Evolutionary conservation across 345 rosid species (phyloP).

Genomic region (Nasturtium officinale): DNA sequence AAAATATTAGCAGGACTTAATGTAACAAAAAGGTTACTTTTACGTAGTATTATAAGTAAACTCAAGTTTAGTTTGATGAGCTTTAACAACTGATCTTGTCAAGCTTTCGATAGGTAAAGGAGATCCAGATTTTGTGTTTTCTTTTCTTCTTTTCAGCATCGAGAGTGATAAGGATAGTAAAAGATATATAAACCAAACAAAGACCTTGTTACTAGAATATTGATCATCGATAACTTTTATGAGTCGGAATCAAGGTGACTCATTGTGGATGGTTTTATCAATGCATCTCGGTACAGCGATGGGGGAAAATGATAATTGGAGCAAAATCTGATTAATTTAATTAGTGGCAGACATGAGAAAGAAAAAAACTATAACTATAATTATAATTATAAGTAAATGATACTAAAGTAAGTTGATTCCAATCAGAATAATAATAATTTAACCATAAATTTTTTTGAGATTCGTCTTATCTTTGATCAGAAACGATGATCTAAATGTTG

Average conservation of each 20-base stretch:
- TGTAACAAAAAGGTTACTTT: not conserved
- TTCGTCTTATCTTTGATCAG: not conserved
- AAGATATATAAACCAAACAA: not conserved
- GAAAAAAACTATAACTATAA: not conserved
- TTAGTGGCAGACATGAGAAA: constrained; percentile 22
- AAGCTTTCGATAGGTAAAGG: not conserved
- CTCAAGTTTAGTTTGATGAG: not conserved
- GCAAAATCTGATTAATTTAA: not conserved
- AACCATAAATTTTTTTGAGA: constrained; percentile 13
- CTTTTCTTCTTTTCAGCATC: not conserved
- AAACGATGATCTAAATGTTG: constrained; percentile 3
- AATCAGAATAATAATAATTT: not conserved
- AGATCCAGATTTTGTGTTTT: not conserved
- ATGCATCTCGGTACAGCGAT: not conserved
- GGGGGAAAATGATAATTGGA: not conserved
- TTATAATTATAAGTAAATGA: not conserved
- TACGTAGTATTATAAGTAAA: not conserved
- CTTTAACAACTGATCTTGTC: not conserved
- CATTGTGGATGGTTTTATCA: constrained; percentile 1
- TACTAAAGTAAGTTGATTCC: constrained; percentile 24
- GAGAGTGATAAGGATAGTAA: not conserved
- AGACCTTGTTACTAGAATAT: not conserved
- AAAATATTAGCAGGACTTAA: not conserved
- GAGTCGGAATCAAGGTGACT: not conserved
- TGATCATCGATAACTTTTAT: not conserved